Evolutionary conservation across 768 basidiomycete genomes (phyloP).

Genomic region (Sporobolomyces pararoseus): DNA sequence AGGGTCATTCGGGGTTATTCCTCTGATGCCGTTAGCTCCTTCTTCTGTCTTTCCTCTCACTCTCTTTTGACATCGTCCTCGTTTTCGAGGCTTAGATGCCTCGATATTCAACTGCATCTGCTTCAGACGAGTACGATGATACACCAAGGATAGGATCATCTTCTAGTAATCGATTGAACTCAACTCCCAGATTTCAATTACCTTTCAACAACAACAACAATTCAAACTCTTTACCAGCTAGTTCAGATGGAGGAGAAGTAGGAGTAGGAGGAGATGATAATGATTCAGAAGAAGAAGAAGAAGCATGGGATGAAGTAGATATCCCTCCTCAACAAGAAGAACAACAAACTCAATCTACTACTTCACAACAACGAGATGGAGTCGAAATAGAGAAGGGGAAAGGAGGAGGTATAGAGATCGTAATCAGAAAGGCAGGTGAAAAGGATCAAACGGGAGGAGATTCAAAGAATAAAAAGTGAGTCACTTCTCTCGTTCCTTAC

Average conservation of each 20-base stretch:
- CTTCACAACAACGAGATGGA: neutral
- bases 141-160: neutral
- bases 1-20: too few relatives aligned
- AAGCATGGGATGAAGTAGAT: constrained; percentile 43
- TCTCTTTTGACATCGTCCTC: neutral
- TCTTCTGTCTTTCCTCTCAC: too few relatives aligned
- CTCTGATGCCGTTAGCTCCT: too few relatives aligned
- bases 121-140: neutral
- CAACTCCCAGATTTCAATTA: neutral
- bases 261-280: constrained; percentile 17
- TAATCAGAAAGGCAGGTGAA: constrained; percentile 52
- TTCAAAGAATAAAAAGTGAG: constrained; percentile 50
- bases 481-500: neutral
- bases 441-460: constrained; percentile 10
- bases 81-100: constrained; percentile 9
- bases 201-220: neutral
- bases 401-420: constrained; percentile 60
- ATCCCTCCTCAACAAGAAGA: constrained; percentile 8
- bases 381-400: neutral
- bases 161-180: neutral
- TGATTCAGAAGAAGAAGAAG: constrained; percentile 37
- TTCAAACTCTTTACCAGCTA: neutral
- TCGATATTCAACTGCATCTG: constrained; percentile 27
- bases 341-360: constrained; percentile 5
- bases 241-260: neutral